These are phyloP conservation scores for Wickerhamomyces hampshirensis DNA, from an alignment of 805 yeast species.

Conservation along the genomic window DNA sequence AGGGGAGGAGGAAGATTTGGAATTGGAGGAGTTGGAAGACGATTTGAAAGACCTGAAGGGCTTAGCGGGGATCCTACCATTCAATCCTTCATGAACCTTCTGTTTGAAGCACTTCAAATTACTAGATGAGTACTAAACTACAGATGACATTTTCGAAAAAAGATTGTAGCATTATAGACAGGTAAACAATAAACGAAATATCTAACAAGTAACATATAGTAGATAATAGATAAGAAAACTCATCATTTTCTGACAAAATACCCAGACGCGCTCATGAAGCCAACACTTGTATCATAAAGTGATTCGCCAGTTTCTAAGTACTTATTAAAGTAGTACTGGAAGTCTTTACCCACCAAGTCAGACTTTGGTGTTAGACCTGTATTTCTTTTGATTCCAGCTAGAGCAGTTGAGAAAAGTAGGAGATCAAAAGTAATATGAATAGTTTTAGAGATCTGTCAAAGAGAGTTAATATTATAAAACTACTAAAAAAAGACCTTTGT, in stretches of 20 bases:
- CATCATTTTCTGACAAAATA: slow-evolving; percentile 60
- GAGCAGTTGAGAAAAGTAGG: slow-evolving; percentile 56
- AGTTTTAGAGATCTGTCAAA: slow-evolving; percentile 40
- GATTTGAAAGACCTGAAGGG: neutral
- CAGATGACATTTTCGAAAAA: too few species aligned
- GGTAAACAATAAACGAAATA: neutral
- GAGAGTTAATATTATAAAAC: neutral
- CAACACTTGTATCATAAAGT: slow-evolving; percentile 66
- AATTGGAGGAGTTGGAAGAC: neutral
- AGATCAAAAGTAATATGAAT: slow-evolving; percentile 57
- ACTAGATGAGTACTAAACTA: too few species aligned
- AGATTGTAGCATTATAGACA: too few species aligned
- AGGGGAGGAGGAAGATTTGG: neutral
- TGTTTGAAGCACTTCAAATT: too few species aligned
- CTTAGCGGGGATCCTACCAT: neutral
- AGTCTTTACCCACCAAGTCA: slow-evolving; percentile 38
- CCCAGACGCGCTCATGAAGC: slow-evolving; percentile 63
- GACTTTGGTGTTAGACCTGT: slow-evolving; percentile 64
- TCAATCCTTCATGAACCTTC: too few species aligned
- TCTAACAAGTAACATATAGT: neutral
- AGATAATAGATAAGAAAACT: neutral
- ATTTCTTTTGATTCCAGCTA: slow-evolving; percentile 69
- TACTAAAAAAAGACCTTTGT: too few species aligned
- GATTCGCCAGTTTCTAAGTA: slow-evolving; percentile 87
- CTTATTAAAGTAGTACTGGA: slow-evolving; percentile 49